phyloP scores from a whole-genome alignment of 2,329 filamentous ascomycete genomes.

The Curvularia sp. region DNA sequence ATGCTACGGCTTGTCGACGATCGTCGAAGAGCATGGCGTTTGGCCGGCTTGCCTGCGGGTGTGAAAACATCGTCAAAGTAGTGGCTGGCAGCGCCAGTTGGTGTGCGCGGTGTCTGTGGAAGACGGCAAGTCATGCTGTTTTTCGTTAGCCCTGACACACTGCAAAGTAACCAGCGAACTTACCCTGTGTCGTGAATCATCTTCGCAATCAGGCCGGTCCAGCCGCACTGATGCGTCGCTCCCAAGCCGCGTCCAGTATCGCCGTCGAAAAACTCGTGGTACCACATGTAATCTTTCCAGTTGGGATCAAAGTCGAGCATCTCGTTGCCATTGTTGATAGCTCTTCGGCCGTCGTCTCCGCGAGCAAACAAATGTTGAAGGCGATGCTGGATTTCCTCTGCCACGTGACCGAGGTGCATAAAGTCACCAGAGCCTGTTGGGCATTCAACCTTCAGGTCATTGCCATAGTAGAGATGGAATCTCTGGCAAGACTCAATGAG shows the following conservation, averaged over 20 bases:
- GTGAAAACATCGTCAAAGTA: constrained; percentile 95
- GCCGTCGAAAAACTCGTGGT: constrained; percentile 97
- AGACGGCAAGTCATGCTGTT: constrained; percentile 38
- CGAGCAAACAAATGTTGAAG: constrained; percentile 89
- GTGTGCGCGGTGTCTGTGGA: constrained; percentile 90
- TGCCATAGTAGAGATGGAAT: constrained; percentile 96
- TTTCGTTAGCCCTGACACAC: constrained; percentile 52
- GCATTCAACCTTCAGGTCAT: constrained; percentile 87
- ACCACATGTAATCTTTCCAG: constrained; percentile 95
- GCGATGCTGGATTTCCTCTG: constrained; percentile 93
- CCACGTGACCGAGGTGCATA: constrained; percentile 94
- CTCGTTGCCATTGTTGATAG: constrained; percentile 85
- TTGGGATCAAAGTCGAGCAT: constrained; percentile 88
- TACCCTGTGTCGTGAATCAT: constrained; percentile 98
- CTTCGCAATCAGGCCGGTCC: constrained; percentile 94
- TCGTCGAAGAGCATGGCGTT: constrained; percentile 68
- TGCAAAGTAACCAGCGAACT: constrained; percentile 48
- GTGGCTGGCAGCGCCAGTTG: constrained; percentile 80
- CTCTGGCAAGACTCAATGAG: constrained; percentile 92
- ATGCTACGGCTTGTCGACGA: constrained; percentile 86
- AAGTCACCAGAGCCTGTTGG: constrained; percentile 91
- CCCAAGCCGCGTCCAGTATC: constrained; percentile 88
- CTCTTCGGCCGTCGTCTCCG: constrained; percentile 83
- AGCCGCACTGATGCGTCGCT: constrained; percentile 92
- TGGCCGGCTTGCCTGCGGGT: constrained; percentile 51